These are phyloP conservation scores for Suillus occidentalis DNA, from an alignment of 768 basidiomycete species.

Conservation along the genomic window DNA sequence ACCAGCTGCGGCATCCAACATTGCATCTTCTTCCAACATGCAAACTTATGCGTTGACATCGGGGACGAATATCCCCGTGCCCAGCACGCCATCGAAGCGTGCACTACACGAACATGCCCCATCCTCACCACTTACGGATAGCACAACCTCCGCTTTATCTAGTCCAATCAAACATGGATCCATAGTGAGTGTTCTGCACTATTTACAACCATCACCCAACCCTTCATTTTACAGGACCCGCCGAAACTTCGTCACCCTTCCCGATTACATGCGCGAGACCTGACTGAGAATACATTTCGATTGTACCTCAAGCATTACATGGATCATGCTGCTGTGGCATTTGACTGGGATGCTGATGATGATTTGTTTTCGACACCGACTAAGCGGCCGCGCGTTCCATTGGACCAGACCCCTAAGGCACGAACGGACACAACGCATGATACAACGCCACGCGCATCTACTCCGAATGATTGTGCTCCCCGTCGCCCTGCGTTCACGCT, in stretches of 20 bases:
- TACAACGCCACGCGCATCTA: slow-evolving; percentile 4
- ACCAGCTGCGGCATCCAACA: slow-evolving; percentile 17
- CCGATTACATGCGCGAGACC: slow-evolving; percentile 61
- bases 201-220: background rate
- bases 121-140: slow-evolving; percentile 25
- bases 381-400: slow-evolving; percentile 23
- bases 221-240: slow-evolving; percentile 6
- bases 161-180: slow-evolving; percentile 23
- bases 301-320: slow-evolving; percentile 81
- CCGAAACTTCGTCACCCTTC: slow-evolving; percentile 71
- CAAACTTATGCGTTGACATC: background rate
- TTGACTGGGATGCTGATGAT: slow-evolving; percentile 8
- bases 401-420: slow-evolving; percentile 30
- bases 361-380: slow-evolving; percentile 29
- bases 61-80: background rate
- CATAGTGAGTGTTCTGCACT: background rate
- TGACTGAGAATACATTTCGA: slow-evolving; percentile 70
- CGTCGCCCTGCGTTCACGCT: slow-evolving; percentile 50
- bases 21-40: slow-evolving; percentile 11
- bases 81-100: slow-evolving; percentile 5
- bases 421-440: background rate
- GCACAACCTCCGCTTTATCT: slow-evolving; percentile 30
- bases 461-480: background rate
- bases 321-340: slow-evolving; percentile 47
- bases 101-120: slow-evolving; percentile 10